These are phyloP conservation scores for Hydnomerulius pinastri DNA, from an alignment of 768 basidiomycete genomes.

Conservation along the genomic window DNA sequence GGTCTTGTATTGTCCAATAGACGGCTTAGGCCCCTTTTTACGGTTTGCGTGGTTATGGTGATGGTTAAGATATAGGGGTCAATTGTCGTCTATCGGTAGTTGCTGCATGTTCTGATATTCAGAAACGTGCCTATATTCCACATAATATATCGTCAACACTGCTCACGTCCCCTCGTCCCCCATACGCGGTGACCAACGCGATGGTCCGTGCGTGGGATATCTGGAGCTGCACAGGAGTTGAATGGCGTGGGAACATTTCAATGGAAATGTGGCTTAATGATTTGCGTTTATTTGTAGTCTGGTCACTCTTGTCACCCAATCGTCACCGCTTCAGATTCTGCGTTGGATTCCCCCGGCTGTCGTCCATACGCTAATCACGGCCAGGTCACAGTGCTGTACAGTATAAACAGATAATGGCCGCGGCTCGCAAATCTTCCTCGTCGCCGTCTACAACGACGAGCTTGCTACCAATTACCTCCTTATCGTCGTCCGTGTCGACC, in stretches of 20 bases:
- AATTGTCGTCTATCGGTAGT: no score
- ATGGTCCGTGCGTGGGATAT: slow-evolving; percentile 31
- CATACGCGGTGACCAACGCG: background rate
- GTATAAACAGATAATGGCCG: slow-evolving; percentile 34
- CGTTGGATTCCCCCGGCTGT: slow-evolving; percentile 36
- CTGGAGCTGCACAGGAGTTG: background rate
- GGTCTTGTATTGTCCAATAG: no score
- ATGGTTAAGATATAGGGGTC: no score
- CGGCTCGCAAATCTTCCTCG: slow-evolving; percentile 15
- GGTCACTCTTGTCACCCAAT: slow-evolving; percentile 27
- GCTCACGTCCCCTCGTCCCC: no score
- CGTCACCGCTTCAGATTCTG: slow-evolving; percentile 30
- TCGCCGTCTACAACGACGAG: slow-evolving; percentile 19
- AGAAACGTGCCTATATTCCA: no score
- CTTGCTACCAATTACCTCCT: slow-evolving; percentile 1
- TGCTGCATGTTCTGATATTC: no score
- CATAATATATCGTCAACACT: no score
- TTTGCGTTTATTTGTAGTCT: slow-evolving; percentile 16
- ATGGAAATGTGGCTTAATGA: slow-evolving; percentile 10
- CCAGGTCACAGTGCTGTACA: slow-evolving; percentile 34
- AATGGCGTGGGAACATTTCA: slow-evolving; percentile 3
- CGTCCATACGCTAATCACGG: slow-evolving; percentile 39
- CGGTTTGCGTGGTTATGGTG: no score
- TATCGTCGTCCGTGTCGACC: slow-evolving; percentile 25
- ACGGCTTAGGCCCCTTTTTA: no score